Evolutionary conservation across 140 eudicot species (phyloP), one percentile per base, ranked within the genome.

Genomic region (Stevia rebaudiana): DNA sequence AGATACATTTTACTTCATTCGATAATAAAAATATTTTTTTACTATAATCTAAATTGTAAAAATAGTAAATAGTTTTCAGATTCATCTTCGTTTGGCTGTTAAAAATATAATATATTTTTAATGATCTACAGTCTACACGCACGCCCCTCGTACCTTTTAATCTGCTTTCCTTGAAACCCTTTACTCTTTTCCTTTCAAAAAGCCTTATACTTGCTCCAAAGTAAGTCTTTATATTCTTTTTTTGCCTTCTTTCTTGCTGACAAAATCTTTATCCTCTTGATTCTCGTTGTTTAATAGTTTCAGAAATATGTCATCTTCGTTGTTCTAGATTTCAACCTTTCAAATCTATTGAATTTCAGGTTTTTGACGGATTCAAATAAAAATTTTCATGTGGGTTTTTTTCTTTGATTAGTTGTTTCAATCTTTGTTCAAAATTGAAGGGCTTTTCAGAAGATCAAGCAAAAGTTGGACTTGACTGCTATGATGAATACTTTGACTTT

Each of bases 401-500:
- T 30, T 73, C 49, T 54, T 63, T 33, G 59, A 52, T 62, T 57
- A 42, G 17, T 46, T 37, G 10, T 23, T 28, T 11, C 57, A 19
- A 21, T 58, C 52, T 62, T 36, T 55, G 50, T 76, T 55, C 67
- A 62, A 62, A 62, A 41, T 55, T 52, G 66, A 69, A 62, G 70
- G 65, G 68, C 57, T 67, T 44, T 74, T 49, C 46, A 36, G 58
- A 40, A 39, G 61, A 54, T 68, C 59, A 46, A 46, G 40, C 54
- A 61, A 53, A 35, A 63, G 63, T 46, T 56, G 41, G 73, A 18
- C 35, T 56, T 73, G 73, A 73, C 78, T 51, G 73, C 21, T 44
- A 67, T 67, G 50, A 49, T 59, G 43, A 59, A 71, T 66, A 67
- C 70, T 77, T 77, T 77, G 81, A 77, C 81, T 71, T 77, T 65